Evolutionary conservation across 306 rosid species (phyloP).

Genomic region (Hylodesmum podocarpum): DNA sequence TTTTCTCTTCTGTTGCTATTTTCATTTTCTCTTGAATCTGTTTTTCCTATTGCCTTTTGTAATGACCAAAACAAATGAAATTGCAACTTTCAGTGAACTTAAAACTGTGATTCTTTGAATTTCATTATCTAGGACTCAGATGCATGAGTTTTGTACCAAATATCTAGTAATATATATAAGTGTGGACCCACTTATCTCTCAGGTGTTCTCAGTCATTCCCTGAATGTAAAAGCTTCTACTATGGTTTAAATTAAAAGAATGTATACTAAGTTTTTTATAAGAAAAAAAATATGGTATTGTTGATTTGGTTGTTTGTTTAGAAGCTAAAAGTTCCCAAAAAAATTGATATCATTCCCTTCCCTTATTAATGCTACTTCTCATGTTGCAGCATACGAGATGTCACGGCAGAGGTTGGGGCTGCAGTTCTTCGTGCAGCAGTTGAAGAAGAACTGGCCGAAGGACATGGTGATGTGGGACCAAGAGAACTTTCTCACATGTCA

Average conservation of each 20-base stretch:
- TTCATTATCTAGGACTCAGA: constrained; percentile 12
- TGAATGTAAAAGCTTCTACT: not conserved
- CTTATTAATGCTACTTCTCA: constrained; percentile 18
- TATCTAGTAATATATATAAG: not conserved
- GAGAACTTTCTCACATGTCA: constrained; percentile 77
- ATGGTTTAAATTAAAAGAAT: not conserved
- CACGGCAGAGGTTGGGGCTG: constrained; percentile 95
- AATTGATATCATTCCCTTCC: constrained; percentile 15
- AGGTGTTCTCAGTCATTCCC: not conserved
- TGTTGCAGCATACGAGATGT: constrained; percentile 75
- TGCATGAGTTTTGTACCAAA: not conserved
- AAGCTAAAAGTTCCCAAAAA: not conserved
- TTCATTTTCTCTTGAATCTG: constrained; percentile 1
- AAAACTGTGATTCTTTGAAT: not conserved
- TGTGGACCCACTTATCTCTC: not conserved
- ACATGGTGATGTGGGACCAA: constrained; percentile 64
- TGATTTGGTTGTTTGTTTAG: constrained; percentile 18
- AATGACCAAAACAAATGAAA: not conserved
- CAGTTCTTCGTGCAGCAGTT: constrained; percentile 82
- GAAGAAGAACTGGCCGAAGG: constrained; percentile 90
- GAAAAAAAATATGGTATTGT: not conserved
- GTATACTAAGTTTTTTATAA: not conserved
- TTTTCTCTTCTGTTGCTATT: constrained; percentile 1
- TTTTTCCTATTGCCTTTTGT: constrained; percentile 7
- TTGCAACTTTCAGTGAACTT: not conserved